Conservation (phyloP, 805 yeast species). For the Zygoascus biomembranicola region DNA sequence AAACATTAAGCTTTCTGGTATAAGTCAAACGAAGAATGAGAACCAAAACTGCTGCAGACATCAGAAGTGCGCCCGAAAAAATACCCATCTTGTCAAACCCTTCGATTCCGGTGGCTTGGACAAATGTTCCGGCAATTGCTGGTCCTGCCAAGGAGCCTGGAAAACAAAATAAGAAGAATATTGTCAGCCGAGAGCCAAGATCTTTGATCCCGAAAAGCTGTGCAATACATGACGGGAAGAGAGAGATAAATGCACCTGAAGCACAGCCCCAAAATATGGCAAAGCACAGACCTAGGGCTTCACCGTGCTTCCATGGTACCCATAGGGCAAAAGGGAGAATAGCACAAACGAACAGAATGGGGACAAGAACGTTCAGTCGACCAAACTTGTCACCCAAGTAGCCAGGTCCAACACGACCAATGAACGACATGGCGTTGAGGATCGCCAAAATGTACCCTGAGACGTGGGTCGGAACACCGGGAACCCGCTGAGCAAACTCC, state of each 20-base stretch:
- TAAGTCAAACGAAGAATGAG: constrained; percentile 12
- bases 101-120: constrained; percentile 19
- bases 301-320: constrained; percentile 12
- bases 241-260: constrained; percentile 30
- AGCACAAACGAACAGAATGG: constrained; percentile 26
- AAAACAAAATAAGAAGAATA: constrained; percentile 25
- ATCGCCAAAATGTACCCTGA: constrained; percentile 24
- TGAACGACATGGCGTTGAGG: constrained; percentile 28
- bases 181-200: constrained; percentile 25
- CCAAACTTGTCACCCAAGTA: constrained; percentile 40
- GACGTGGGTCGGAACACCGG: constrained; percentile 15
- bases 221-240: constrained; percentile 29
- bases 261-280: constrained; percentile 30
- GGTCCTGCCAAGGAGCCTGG: constrained; percentile 31
- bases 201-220: constrained; percentile 31
- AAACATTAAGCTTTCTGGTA: constrained; percentile 13
- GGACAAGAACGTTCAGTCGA: constrained; percentile 32
- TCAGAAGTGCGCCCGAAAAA: constrained; percentile 27
- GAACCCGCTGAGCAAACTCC: constrained; percentile 19
- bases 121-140: constrained; percentile 29
- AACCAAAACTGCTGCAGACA: constrained; percentile 15
- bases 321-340: constrained; percentile 21
- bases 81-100: constrained; percentile 28
- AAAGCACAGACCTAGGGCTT: constrained; percentile 20
- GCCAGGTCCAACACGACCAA: constrained; percentile 45